These are phyloP conservation scores for Botrytis squamosa DNA, from an alignment of 2,329 filamentous ascomycete species.

Conservation along the genomic window DNA sequence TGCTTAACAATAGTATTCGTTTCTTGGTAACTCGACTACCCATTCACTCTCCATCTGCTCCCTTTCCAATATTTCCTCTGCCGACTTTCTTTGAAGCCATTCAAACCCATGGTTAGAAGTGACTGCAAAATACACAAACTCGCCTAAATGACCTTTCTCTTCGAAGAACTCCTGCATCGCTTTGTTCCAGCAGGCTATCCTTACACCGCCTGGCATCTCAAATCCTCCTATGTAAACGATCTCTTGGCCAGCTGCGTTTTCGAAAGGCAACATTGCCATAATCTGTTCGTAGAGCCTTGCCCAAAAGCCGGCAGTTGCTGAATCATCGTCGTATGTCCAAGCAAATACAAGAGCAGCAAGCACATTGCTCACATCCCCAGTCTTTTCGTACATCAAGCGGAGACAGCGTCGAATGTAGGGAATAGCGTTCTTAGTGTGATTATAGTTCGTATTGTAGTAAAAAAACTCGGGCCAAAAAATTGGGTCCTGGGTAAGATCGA, in stretches of 20 bases:
- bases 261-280: neutral
- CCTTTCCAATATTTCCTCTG: neutral
- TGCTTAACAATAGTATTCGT: neutral
- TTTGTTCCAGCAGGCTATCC: neutral
- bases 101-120: neutral
- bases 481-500: conserved; percentile 4
- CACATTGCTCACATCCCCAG: neutral
- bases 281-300: neutral
- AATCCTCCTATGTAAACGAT: neutral
- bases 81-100: neutral
- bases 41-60: neutral
- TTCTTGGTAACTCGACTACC: conserved; percentile 2
- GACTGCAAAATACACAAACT: neutral
- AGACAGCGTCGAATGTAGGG: neutral
- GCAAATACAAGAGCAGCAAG: neutral
- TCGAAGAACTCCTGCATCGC: neutral
- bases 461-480: neutral
- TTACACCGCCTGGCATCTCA: neutral
- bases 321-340: neutral
- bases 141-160: neutral
- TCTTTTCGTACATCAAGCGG: neutral
- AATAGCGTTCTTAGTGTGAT: too few species aligned
- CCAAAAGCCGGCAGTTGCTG: neutral
- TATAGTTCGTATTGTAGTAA: neutral
- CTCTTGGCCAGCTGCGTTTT: neutral